phyloP scores from a whole-genome alignment of 2,329 filamentous ascomycete genomes.

The Sporothrix curviconia region DNA sequence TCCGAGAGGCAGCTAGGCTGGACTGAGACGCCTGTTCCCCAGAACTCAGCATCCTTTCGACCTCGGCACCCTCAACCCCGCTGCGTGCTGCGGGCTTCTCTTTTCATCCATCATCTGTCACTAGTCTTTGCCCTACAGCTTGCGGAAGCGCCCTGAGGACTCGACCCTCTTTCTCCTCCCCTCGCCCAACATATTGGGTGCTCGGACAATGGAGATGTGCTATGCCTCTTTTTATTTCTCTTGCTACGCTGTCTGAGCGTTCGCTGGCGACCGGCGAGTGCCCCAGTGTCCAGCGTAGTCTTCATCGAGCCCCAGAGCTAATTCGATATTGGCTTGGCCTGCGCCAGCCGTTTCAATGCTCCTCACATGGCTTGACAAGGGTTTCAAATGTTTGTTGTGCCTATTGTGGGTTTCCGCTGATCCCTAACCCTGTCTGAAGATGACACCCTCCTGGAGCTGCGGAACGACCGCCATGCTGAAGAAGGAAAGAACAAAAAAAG shows the following conservation, averaged over 20 bases:
- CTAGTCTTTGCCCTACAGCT: neutral
- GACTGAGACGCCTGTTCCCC: neutral
- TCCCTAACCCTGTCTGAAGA: conserved; percentile 4
- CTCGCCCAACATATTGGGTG: too few species aligned
- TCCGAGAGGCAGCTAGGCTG: neutral
- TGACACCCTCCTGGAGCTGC: neutral
- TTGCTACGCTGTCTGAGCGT: neutral
- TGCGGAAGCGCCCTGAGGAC: neutral
- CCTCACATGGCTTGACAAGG: conserved; percentile 16
- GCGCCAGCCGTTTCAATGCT: conserved; percentile 14
- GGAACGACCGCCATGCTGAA: neutral
- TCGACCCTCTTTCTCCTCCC: neutral
- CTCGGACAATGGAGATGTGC: too few species aligned
- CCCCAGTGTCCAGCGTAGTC: neutral
- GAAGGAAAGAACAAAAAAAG: neutral
- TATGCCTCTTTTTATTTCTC: neutral
- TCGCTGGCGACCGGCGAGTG: neutral
- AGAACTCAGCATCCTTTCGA: neutral
- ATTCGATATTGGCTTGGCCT: conserved; percentile 2
- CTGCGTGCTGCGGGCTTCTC: too few species aligned
- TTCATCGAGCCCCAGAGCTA: neutral
- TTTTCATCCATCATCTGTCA: too few species aligned
- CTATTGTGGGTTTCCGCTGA: neutral
- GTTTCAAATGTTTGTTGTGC: conserved; percentile 14
- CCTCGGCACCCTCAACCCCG: neutral